Conservation (phyloP, 768 basidiomycete species). For the Jaapia argillacea region DNA sequence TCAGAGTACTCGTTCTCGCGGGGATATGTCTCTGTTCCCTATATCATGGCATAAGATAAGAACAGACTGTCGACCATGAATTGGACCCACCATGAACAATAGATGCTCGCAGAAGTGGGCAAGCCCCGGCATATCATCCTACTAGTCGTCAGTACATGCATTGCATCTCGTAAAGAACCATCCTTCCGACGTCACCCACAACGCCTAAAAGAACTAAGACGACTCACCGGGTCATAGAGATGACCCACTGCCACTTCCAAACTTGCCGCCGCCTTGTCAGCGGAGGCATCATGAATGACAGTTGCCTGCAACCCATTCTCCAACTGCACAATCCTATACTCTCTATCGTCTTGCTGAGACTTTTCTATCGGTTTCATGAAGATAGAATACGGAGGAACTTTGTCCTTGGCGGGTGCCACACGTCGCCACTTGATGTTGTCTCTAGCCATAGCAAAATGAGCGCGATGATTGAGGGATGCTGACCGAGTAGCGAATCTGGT, state of each 20-base stretch:
- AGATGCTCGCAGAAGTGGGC: conserved; percentile 97
- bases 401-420: background rate
- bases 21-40: conserved; percentile 82
- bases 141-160: too few relatives aligned
- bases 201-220: too few relatives aligned
- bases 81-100: conserved; percentile 84
- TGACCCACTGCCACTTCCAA: conserved; percentile 94
- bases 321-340: conserved; percentile 76
- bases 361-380: conserved; percentile 56
- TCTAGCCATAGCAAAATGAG: too few relatives aligned
- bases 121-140: conserved; percentile 86
- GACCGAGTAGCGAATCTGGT: too few relatives aligned
- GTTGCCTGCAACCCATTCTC: conserved; percentile 84
- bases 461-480: too few relatives aligned
- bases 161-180: too few relatives aligned
- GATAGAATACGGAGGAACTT: conserved; percentile 36
- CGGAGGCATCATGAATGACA: conserved; percentile 71
- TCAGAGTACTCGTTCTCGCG: conserved; percentile 93
- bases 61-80: too few relatives aligned
- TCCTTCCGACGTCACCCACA: too few relatives aligned
- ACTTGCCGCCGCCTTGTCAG: conserved; percentile 93
- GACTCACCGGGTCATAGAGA: conserved; percentile 79
- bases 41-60: background rate
- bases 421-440: background rate
- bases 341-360: conserved; percentile 68